Conservation (phyloP, 352 stramenopile species). For the Thalassiosira livingstoniorum region DNA sequence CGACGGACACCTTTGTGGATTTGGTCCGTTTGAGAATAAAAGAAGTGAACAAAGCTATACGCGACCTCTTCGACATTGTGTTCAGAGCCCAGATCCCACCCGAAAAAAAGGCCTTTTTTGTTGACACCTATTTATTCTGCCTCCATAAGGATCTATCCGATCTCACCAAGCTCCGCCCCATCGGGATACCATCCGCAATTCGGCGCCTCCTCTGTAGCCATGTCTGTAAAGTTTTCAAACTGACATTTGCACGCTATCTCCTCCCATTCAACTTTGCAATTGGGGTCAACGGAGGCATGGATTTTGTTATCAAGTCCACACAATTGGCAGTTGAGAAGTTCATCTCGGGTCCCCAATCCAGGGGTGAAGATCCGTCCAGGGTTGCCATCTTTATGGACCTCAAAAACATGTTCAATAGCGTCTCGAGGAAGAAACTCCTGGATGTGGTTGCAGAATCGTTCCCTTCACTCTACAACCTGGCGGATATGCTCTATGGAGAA, state of each 20-base stretch:
- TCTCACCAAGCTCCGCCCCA: neutral
- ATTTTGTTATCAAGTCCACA: neutral
- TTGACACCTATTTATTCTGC: neutral
- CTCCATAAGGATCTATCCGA: neutral
- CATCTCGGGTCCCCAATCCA: neutral
- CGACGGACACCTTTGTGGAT: conserved; percentile 28
- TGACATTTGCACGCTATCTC: neutral
- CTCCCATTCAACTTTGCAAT: neutral
- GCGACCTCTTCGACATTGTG: neutral
- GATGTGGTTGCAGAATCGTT: neutral
- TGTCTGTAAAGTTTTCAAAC: neutral
- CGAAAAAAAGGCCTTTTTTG: neutral
- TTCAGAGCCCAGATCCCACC: neutral
- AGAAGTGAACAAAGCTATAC: neutral
- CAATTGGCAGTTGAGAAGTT: too few relatives aligned
- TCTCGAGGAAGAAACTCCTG: conserved; percentile 2
- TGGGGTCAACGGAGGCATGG: neutral
- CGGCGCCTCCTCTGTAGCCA: neutral
- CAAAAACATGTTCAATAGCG: conserved; percentile 24
- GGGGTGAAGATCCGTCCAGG: neutral
- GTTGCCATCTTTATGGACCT: conserved; percentile 7
- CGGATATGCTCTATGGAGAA: neutral
- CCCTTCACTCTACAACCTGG: neutral
- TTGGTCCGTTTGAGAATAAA: conserved; percentile 25
- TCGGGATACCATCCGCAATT: neutral